phyloP scores from a whole-genome alignment of 2,329 filamentous ascomycete species.

The Chalaropsis ovoidea region DNA sequence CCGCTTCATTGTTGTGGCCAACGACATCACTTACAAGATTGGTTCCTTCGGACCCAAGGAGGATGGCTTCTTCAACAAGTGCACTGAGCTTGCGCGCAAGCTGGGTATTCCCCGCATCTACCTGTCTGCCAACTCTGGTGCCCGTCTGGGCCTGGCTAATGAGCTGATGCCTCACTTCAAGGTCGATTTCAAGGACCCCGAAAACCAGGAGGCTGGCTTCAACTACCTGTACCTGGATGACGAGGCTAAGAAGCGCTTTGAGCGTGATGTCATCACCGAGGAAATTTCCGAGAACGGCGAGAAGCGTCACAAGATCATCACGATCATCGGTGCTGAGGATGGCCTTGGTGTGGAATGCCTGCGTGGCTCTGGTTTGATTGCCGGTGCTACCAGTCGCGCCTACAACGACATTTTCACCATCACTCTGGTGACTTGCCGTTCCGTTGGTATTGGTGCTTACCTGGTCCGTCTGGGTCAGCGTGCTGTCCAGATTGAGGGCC shows the following conservation, averaged over 20 bases:
- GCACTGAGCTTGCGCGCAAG: constrained; percentile 88
- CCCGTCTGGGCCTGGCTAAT: constrained; percentile 89
- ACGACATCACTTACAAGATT: constrained; percentile 99
- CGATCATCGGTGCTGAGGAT: constrained; percentile 85
- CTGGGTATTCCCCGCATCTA: constrained; percentile 95
- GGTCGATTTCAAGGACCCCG: constrained; percentile 84
- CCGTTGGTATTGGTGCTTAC: constrained; percentile 98
- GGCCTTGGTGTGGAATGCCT: constrained; percentile 96
- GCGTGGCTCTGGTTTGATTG: constrained; percentile 93
- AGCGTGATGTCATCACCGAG: constrained; percentile 67
- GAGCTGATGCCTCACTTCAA: constrained; percentile 96
- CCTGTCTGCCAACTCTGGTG: constrained; percentile 96
- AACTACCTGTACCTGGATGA: constrained; percentile 92
- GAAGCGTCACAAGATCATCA: constrained; percentile 85
- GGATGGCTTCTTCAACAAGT: constrained; percentile 98
- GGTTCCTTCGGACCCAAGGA: constrained; percentile 94
- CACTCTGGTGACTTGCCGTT: constrained; percentile 93
- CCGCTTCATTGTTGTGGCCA: constrained; percentile 91
- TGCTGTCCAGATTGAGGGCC: constrained; percentile 96
- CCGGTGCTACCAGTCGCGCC: constrained; percentile 88
- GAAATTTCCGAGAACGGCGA: constrained; percentile 77
- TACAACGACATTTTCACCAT: constrained; percentile 99
- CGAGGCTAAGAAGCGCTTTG: constrained; percentile 75
- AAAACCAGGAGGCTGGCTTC: constrained; percentile 78
- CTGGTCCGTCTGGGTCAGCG: constrained; percentile 95